phyloP scores from a whole-genome alignment of 1,284 basidiomycete genomes.

The Naganishia liquefaciens region DNA sequence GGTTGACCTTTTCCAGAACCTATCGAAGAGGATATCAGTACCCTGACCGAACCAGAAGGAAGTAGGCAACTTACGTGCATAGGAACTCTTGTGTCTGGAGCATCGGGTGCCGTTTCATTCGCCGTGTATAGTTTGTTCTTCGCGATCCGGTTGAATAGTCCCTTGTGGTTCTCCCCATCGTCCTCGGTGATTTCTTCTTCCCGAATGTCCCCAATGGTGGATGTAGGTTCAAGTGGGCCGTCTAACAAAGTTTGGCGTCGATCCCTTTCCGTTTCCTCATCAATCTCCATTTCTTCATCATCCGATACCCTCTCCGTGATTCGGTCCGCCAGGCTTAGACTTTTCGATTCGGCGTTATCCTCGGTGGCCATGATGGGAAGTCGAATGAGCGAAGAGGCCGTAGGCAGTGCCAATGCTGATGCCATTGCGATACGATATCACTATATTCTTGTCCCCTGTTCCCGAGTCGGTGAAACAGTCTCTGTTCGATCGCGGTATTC shows the following conservation, averaged over 20 bases:
- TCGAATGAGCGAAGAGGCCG: too few species aligned
- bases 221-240: constrained; percentile 1
- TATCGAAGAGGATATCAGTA: neutral
- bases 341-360: neutral
- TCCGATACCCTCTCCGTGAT: constrained; percentile 9
- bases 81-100: constrained; percentile 13
- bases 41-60: too few species aligned
- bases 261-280: neutral
- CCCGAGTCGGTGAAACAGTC: too few species aligned
- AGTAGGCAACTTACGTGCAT: neutral
- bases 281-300: constrained; percentile 10
- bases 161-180: neutral
- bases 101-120: constrained; percentile 21
- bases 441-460: too few species aligned
- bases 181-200: neutral
- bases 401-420: too few species aligned
- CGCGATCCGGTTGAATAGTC: constrained; percentile 9
- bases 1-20: constrained; percentile 16
- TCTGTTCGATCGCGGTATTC: neutral
- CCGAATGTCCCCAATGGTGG: neutral
- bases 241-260: constrained; percentile 6
- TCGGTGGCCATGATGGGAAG: constrained; percentile 8
- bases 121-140: constrained; percentile 19
- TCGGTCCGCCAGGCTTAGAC: constrained; percentile 7
- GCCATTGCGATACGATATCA: too few species aligned